Base-by-base conservation (phyloP, 495 filamentous ascomycete species). In the Xylaria sp. region DNA sequence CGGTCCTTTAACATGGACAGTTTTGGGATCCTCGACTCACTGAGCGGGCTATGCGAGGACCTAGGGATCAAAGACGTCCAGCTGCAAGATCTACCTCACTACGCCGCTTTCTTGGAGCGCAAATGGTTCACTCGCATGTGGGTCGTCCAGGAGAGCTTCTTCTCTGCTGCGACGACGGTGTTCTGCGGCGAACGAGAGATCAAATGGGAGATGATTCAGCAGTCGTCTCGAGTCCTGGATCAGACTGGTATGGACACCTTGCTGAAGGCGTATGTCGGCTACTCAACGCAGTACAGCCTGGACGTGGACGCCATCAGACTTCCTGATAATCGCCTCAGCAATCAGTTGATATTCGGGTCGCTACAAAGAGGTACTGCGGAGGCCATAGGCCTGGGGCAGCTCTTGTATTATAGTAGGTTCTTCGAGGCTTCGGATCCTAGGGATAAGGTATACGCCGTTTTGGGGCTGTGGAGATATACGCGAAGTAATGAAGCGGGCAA, bases 391-490 rank as follows among this genome's bases (percentile, higher is more conserved):
- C 19, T 65, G 66, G 67, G 67, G 35, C 41, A 67, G 52, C 70
- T 74, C 35, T 68, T 74, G 70, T 44, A 40, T 0, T 43, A 68
- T 31, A 68, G 61, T 46, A 72, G 71, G 50, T 73, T 33, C 37
- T 74, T 74, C 14, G 65, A 73, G 46, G 72, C 71, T n/a, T 61
- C 50, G 19, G 29, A 74, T 37, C 48, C 62, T 17, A 58, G 59
- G n/a, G 72, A 74, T 46, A 71, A 61, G 59, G 70, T 74, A 14
- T 73, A 59, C 41, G 72, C 72, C 12, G 46, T 74, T 35, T 37
- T 73, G n/a, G 69, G 62, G 17, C 52, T 74, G 19, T 72, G 72
- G 72, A 57, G 61, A 26, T 40, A 0, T 21, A 37, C 31, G 12
- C 57, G 57, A 59, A 59, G 57, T 2, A n/a, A 35, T 21, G 33